Evolutionary conservation across 2,329 filamentous ascomycete species (phyloP).

Genomic region (Conoideocrella luteorostrata): DNA sequence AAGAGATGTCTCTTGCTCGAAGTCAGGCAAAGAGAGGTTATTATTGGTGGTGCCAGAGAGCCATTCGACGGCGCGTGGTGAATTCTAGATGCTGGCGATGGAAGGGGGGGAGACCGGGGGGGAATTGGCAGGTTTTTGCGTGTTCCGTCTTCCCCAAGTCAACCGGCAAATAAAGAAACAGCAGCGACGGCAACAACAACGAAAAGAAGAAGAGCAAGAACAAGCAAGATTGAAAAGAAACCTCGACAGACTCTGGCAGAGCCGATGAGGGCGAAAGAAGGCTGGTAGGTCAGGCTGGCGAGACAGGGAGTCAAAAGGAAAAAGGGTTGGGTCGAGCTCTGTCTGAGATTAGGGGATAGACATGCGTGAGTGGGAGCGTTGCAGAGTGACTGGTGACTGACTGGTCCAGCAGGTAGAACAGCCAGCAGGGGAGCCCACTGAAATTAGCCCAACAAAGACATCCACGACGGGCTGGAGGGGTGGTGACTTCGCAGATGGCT

Average conservation of each 20-base stretch:
- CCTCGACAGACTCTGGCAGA: conserved; percentile 1
- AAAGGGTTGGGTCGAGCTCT: neutral
- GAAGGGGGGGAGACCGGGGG: neutral
- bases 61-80: conserved; percentile 7
- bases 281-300: neutral
- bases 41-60: neutral
- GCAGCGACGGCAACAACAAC: conserved; percentile 1
- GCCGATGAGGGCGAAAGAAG: conserved; percentile 9
- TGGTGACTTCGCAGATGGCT: no score
- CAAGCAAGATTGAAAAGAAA: neutral
- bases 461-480: neutral
- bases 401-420: neutral
- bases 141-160: conserved; percentile 1
- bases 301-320: conserved; percentile 1
- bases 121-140: neutral
- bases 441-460: neutral
- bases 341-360: neutral
- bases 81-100: conserved; percentile 3
- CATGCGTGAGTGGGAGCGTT: no score
- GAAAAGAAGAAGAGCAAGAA: neutral
- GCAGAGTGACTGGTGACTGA: no score
- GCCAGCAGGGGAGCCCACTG: neutral
- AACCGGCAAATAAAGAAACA: conserved; percentile 6
- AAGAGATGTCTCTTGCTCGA: no score
- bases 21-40: no score